phyloP scores from a whole-genome alignment of 2,329 filamentous ascomycete genomes.

The Didymella sp. region DNA sequence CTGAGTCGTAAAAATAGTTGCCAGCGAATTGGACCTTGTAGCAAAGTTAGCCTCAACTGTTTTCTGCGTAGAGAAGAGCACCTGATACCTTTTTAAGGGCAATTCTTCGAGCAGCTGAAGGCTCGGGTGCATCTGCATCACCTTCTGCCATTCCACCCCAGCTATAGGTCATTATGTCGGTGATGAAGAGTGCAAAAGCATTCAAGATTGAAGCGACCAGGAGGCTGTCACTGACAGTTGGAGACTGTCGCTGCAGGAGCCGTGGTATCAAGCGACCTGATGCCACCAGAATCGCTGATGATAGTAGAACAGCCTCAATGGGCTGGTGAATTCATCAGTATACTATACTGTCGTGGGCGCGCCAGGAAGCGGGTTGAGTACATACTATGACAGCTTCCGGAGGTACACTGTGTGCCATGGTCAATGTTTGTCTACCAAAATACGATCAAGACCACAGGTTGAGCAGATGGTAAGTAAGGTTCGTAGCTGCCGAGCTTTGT shows the following conservation, averaged over 20 bases:
- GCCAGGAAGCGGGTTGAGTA: not conserved
- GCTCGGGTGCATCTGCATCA: constrained; percentile 8
- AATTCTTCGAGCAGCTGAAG: constrained; percentile 14
- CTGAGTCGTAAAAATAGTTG: constrained; percentile 30
- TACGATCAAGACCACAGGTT: not conserved
- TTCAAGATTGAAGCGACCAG: constrained; percentile 28
- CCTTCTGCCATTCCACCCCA: constrained; percentile 28
- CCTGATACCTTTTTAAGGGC: constrained; percentile 27
- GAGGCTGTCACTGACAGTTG: constrained; percentile 27
- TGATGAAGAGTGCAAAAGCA: constrained; percentile 27
- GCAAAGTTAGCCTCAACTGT: not conserved
- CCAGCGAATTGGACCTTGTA: constrained; percentile 28
- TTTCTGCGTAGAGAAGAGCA: not conserved
- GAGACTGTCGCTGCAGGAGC: constrained; percentile 22
- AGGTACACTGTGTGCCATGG: not conserved
- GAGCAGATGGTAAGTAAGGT: not conserved
- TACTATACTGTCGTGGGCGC: not conserved
- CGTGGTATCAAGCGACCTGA: constrained; percentile 29
- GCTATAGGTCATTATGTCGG: constrained; percentile 30
- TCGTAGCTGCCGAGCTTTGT: not conserved
- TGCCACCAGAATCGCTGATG: constrained; percentile 22
- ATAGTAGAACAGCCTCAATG: constrained; percentile 22
- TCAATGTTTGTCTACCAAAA: not conserved
- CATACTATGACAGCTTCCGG: not conserved
- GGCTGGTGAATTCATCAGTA: constrained; percentile 10